Evolutionary conservation across 352 stramenopile species (phyloP).

Genomic region (Globisporangium paroecandrum): DNA sequence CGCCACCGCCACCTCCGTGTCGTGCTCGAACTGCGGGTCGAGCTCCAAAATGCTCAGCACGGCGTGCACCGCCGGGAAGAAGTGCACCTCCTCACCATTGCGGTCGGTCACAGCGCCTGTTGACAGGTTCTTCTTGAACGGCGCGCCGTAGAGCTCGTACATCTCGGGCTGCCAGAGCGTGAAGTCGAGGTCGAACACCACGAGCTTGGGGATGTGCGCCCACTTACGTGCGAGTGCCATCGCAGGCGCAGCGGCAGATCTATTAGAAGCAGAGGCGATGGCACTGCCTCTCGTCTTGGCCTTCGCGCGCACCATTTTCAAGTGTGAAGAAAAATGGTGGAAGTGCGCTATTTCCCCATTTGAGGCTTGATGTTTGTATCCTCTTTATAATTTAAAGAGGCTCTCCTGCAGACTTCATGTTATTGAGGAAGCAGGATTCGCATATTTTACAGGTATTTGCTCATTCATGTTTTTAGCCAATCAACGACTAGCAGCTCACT

Average conservation of each 20-base stretch:
- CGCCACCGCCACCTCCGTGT: slow-evolving; percentile 61
- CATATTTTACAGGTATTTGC: not conserved
- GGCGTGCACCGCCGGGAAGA: slow-evolving; percentile 68
- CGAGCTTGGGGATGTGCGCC: slow-evolving; percentile 53
- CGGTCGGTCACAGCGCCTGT: slow-evolving; percentile 66
- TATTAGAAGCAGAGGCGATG: not conserved
- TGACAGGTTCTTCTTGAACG: slow-evolving; percentile 63
- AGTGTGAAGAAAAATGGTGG: not conserved
- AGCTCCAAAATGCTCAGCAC: slow-evolving; percentile 70
- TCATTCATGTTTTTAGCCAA: not conserved
- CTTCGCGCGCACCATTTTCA: slow-evolving; percentile 9
- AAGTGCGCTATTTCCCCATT: not conserved
- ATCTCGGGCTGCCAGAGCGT: slow-evolving; percentile 83
- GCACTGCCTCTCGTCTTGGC: slow-evolving; percentile 12
- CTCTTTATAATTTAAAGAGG: not conserved
- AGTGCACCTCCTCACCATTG: slow-evolving; percentile 71
- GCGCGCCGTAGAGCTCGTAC: slow-evolving; percentile 79
- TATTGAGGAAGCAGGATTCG: not conserved
- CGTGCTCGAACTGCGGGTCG: slow-evolving; percentile 55
- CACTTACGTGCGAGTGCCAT: slow-evolving; percentile 28
- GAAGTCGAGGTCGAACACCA: slow-evolving; percentile 78
- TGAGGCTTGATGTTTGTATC: not conserved
- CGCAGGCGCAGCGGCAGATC: not conserved
- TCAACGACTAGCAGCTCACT: not conserved
- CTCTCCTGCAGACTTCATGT: not conserved